A percentile compares a stretch with the other conserved stretches of the same genome.
Conservation (phyloP, 805 yeast genomes). For the Candida montana region DNA sequence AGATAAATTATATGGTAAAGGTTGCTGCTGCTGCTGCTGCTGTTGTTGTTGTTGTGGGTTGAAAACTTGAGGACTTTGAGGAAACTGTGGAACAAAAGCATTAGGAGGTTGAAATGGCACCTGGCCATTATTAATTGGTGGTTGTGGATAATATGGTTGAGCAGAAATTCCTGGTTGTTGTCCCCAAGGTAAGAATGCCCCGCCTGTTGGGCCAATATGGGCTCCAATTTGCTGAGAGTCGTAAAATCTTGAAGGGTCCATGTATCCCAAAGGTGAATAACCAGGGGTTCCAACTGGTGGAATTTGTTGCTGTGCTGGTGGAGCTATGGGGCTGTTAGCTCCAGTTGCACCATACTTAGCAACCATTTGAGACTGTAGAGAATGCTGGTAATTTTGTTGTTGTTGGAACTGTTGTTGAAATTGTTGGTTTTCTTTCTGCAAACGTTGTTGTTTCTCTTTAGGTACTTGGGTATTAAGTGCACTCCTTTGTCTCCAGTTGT, state of each 20-base stretch:
- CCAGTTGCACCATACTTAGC: constrained; percentile 21
- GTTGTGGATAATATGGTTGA: neutral
- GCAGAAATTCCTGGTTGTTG: neutral
- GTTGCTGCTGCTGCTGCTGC: constrained; percentile 4
- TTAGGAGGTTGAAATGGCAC: neutral
- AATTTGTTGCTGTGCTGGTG: constrained; percentile 1
- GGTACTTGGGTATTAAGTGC: constrained; percentile 2
- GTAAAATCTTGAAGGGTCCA: constrained; percentile 7
- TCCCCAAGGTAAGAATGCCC: constrained; percentile 1
- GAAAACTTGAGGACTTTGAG: neutral
- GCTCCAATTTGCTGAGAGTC: constrained; percentile 8
- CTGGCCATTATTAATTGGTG: neutral
- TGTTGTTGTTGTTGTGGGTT: neutral
- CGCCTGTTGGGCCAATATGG: neutral
- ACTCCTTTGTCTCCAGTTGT: constrained; percentile 4
- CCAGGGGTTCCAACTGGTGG: neutral
- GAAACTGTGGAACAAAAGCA: neutral
- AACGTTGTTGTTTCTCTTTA: constrained; percentile 5
- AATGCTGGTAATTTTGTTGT: constrained; percentile 17
- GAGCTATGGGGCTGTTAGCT: constrained; percentile 5
- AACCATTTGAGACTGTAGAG: constrained; percentile 19
- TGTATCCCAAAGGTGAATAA: neutral
- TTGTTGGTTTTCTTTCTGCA: constrained; percentile 12
- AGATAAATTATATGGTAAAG: too few relatives aligned
- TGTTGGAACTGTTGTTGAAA: constrained; percentile 17